Evolutionary conservation across 371 early-diverging fungal genomes (phyloP), one percentile per base, ranked within the genome.

Genomic region (Mucor lusitanicus): DNA sequence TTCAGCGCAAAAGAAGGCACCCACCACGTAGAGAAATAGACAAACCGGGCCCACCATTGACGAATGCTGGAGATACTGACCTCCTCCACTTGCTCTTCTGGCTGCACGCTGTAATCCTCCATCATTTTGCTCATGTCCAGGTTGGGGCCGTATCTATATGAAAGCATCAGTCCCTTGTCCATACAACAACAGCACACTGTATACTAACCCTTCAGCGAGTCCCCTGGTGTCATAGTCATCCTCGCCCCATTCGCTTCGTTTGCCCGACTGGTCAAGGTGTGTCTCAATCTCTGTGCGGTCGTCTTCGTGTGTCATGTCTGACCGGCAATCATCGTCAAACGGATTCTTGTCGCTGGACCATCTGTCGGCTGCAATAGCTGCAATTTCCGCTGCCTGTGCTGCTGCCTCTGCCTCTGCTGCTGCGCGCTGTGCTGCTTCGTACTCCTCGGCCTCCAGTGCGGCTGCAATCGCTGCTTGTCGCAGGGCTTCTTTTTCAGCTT

Each of bases 11-110:
- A 85, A 17, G 90, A 84, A 6, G 94, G 94, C 32, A 93, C 88
- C 88, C 89, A 87, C 90, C 90, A 93, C 0, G 94, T 94, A 59
- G 88, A 71, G 15, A 82, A 69, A 82, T 85, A 87, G 1, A 91
- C 90, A 33, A 91, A 85, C 13, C 83, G 80, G 15, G 90, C 84
- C 94, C 94, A 94, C 73, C 86, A 85, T 28, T 77, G 77, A 33
- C 92, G 89, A 2, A 83, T 85, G 5, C 65, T 71, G 8, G 90
- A 85, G 12, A 85, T 84, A 8, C 85, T 85, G 1, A 84, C 71
- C 69, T 85, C 87, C 75, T 83, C 81, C 1, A 81, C 69, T 21
- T 79, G 73, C 28, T 79, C 82, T 48, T 75, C 74, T 27, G 65
- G 70, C 9, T 67, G 70, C 12, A 70, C 71, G 33, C 61, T 69